phyloP scores from a whole-genome alignment of 768 basidiomycete genomes.

The Tricholoma furcatifolium region DNA sequence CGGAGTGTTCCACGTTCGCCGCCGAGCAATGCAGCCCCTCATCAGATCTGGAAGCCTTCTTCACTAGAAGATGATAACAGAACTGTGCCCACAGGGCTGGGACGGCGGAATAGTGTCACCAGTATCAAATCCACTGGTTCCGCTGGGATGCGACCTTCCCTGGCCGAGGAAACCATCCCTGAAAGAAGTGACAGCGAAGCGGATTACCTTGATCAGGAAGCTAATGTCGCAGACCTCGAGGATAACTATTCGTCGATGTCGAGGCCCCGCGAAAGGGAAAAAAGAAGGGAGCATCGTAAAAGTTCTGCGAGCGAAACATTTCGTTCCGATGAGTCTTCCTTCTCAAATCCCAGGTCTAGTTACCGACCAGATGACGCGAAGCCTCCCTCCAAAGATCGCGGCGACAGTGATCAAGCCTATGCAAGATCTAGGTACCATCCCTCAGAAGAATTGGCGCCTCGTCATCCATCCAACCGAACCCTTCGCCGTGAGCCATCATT shows the following conservation, averaged over 20 bases:
- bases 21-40: slow-evolving; percentile 25
- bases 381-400: slow-evolving; percentile 7
- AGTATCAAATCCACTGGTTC: slow-evolving; percentile 48
- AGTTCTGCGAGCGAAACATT: slow-evolving; percentile 18
- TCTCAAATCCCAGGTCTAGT: slow-evolving; percentile 4
- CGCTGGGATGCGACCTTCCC: slow-evolving; percentile 37
- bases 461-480: slow-evolving; percentile 1
- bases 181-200: slow-evolving; percentile 30
- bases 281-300: slow-evolving; percentile 19
- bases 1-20: slow-evolving; percentile 32
- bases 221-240: slow-evolving; percentile 5
- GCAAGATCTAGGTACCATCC: slow-evolving; percentile 9
- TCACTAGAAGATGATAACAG: slow-evolving; percentile 45
- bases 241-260: slow-evolving; percentile 11
- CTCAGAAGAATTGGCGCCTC: slow-evolving; percentile 7
- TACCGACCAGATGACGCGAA: slow-evolving; percentile 11
- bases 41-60: slow-evolving; percentile 51
- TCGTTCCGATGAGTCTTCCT: slow-evolving; percentile 13
- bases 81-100: slow-evolving; percentile 36
- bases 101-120: slow-evolving; percentile 46
- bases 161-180: slow-evolving; percentile 37
- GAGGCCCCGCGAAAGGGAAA: slow-evolving; percentile 18
- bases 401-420: slow-evolving; percentile 10
- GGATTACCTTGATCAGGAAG: slow-evolving; percentile 7
- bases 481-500: slow-evolving; percentile 17